Evolutionary conservation across 768 basidiomycete species (phyloP).

Genomic region (Mycena leptocephala): DNA sequence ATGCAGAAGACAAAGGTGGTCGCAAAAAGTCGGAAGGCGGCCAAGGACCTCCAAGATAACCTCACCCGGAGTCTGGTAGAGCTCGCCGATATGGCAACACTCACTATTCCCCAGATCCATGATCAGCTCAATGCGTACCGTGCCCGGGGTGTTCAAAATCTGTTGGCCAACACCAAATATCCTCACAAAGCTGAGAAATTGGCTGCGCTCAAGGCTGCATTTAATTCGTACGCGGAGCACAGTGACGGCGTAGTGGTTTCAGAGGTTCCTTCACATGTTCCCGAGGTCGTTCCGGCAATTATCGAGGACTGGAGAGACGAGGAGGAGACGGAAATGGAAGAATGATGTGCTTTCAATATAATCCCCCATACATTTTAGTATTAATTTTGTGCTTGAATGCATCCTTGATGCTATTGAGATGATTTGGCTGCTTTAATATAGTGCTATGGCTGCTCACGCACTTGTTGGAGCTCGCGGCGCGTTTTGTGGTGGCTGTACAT

Average conservation of each 20-base stretch:
- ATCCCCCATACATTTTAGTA: too few species aligned
- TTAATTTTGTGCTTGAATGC: too few species aligned
- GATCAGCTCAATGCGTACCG: conserved; percentile 3
- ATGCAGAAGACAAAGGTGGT: neutral
- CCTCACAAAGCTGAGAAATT: neutral
- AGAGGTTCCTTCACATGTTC: neutral
- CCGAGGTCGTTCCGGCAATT: neutral
- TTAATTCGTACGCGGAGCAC: too few species aligned
- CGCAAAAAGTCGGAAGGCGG: neutral
- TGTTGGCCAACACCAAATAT: neutral
- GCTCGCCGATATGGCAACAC: neutral
- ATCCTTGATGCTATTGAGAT: too few species aligned
- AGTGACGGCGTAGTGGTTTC: too few species aligned
- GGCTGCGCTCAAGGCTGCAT: neutral
- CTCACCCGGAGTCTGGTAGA: neutral
- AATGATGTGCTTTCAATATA: too few species aligned
- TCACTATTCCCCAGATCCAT: neutral
- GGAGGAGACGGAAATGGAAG: neutral
- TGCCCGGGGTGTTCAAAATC: neutral
- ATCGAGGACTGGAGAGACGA: neutral
- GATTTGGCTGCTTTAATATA: too few species aligned
- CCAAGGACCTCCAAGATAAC: too few species aligned
- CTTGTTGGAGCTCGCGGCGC: too few species aligned
- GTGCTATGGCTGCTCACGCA: too few species aligned
- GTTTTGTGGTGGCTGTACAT: too few species aligned